Evolutionary conservation across 2,329 filamentous ascomycete species (phyloP).

Genomic region (Paraphaeosphaeria sporulosa): DNA sequence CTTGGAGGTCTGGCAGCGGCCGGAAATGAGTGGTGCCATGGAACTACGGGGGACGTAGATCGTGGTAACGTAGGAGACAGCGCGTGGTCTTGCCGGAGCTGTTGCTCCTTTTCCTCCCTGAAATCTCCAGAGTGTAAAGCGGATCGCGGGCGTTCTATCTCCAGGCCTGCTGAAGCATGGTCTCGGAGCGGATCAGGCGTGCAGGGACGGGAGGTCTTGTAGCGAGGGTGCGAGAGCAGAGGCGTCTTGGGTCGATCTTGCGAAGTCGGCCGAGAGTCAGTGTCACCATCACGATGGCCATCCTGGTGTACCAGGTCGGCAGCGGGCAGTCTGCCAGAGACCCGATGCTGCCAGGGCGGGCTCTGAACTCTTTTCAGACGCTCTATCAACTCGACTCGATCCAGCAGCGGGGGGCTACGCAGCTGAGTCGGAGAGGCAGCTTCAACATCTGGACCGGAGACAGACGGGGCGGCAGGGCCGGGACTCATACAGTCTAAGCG

Average conservation of each 20-base stretch:
- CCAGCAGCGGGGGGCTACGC: constrained; percentile 47
- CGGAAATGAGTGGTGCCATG: constrained; percentile 63
- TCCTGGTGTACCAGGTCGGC: constrained; percentile 31
- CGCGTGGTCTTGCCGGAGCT: constrained; percentile 23
- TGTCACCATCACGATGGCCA: constrained; percentile 21
- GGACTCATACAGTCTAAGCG: constrained; percentile 20
- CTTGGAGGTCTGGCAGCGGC: constrained; percentile 39
- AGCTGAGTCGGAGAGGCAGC: constrained; percentile 29
- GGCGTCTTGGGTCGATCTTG: constrained; percentile 42
- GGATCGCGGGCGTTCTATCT: constrained; percentile 84
- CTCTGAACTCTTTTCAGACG: constrained; percentile 81
- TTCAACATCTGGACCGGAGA: constrained; percentile 18
- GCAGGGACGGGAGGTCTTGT: constrained; percentile 42
- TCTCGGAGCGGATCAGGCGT: constrained; percentile 38
- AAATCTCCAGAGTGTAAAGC: constrained; percentile 71
- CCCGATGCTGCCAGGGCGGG: constrained; percentile 74
- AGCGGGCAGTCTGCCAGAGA: constrained; percentile 17
- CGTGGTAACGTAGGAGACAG: constrained; percentile 27
- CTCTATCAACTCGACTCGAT: constrained; percentile 82
- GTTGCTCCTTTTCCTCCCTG: constrained; percentile 55
- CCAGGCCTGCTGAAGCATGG: constrained; percentile 48
- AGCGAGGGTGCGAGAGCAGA: constrained; percentile 45
- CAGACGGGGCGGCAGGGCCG: constrained; percentile 11
- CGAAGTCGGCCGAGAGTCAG: constrained; percentile 29
- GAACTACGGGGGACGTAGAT: constrained; percentile 62